Base-by-base conservation (phyloP, 352 stramenopile genomes). In the Thalassiosira livingstoniorum region DNA sequence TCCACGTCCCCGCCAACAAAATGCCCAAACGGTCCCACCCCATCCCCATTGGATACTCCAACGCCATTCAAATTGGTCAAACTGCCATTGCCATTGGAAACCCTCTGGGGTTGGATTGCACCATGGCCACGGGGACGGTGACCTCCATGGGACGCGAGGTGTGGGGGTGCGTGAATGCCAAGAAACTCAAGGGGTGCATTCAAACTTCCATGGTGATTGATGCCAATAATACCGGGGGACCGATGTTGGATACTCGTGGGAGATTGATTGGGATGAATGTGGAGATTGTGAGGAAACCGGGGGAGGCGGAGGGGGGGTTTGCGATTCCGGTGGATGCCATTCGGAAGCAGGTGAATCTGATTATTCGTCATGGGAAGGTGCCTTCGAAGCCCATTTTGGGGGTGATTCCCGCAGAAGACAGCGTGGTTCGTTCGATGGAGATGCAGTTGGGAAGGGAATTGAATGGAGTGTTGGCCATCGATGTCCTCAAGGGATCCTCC, bases 211-310 rank as follows among this genome's bases (percentile, higher is more conserved):
- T 87, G 4, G 85, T 90, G 1, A 95, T 95, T 53, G 94, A 96
- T 77, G 89, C 91, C 21, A n/a, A n/a, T 21, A 97, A 96, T 73
- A 91, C 70, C 29, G 93, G 94, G 37, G 94, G 93, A 11, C 87
- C 91, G 0, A 75, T 97, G 11, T 71, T 96, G 37, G 90, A 96
- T 80, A 92, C 83, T 18, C 57, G 66, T 51, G 90, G 88, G 0
- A 82, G 84, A 54, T 78, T 96, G 21, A 94, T 96, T 69, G 93
- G 93, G 61, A 95, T 96, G 82, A 96, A 96, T 70, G 96, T 93
- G 35, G 93, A 93, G 4, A 97, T 97, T 65, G 96, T 95, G 57
- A 93, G 83, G 15, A 83, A 90, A 5, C 92, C 86, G 2, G 94
- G 94, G 34, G 91, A 69, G 53, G 87, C 92, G 2, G 94, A 93